phyloP scores from a whole-genome alignment of 2,329 filamentous ascomycete species.

The Cladosporium sp. region DNA sequence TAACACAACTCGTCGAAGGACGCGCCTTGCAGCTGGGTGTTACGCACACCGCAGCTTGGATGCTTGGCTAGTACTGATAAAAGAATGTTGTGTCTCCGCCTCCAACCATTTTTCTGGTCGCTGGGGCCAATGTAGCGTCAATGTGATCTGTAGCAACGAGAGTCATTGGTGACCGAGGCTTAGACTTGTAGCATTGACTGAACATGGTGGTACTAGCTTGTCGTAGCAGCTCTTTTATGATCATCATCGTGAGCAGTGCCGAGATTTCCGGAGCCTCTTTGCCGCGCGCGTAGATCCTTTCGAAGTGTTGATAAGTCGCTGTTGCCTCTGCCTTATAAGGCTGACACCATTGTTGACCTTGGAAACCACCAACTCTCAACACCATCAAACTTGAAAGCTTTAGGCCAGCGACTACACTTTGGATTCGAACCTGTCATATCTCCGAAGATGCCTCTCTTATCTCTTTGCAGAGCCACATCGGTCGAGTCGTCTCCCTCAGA shows the following conservation, averaged over 20 bases:
- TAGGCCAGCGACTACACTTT: background rate
- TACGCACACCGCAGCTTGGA: background rate
- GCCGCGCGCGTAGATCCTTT: background rate
- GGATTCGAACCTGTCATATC: background rate
- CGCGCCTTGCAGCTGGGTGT: background rate
- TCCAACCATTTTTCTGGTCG: background rate
- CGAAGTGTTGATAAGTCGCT: background rate
- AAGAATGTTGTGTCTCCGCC: background rate
- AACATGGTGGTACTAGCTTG: background rate
- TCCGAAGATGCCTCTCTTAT: background rate
- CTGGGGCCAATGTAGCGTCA: background rate
- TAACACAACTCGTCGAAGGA: background rate
- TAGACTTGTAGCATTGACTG: slow-evolving; percentile 6
- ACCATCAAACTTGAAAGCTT: background rate
- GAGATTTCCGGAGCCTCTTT: background rate
- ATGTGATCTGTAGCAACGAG: background rate
- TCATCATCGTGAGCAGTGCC: background rate
- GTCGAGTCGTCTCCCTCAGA: background rate
- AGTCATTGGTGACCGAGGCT: background rate
- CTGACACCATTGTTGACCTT: background rate
- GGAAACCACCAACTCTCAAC: background rate
- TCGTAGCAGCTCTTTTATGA: background rate
- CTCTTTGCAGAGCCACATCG: slow-evolving; percentile 2
- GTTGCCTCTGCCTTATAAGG: background rate
- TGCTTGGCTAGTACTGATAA: background rate